phyloP scores from a whole-genome alignment of 352 stramenopile species.

The Globisporangium parvum region DNA sequence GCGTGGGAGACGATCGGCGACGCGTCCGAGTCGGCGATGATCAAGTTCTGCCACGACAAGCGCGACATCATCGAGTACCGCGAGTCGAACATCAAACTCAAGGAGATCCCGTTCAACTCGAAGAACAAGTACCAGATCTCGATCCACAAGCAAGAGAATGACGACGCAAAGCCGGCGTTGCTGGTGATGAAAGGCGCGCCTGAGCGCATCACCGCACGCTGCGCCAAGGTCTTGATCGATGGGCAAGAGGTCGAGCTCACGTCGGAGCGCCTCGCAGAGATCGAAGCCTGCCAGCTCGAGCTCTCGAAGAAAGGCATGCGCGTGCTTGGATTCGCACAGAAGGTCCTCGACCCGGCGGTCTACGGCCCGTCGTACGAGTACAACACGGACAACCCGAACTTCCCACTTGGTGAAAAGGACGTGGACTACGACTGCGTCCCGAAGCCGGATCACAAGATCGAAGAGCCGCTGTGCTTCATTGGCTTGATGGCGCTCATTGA shows the following conservation, averaged over 20 bases:
- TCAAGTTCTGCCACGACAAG: conserved; percentile 80
- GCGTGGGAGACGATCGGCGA: conserved; percentile 66
- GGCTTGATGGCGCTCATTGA: conserved; percentile 96
- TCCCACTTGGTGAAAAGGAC: conserved; percentile 77
- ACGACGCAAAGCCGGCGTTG: conserved; percentile 9
- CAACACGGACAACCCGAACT: conserved; percentile 79
- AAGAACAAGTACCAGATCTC: conserved; percentile 85
- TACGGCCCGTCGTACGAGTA: conserved; percentile 59
- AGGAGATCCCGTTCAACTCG: conserved; percentile 81
- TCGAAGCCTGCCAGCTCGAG: conserved; percentile 39
- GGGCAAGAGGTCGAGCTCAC: conserved; percentile 83
- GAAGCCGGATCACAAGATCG: conserved; percentile 63
- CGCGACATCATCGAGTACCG: conserved; percentile 25
- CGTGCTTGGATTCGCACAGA: conserved; percentile 61
- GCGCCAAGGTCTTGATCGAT: conserved; percentile 46
- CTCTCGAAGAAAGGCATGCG: conserved; percentile 70
- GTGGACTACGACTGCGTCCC: conserved; percentile 66
- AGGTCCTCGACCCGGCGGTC: conserved; percentile 38
- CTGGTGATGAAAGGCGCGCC: conserved; percentile 87
- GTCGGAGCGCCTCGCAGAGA: conserved; percentile 83
- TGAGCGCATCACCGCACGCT: conserved; percentile 83
- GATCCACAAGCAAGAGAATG: conserved; percentile 53
- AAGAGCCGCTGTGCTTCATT: conserved; percentile 86
- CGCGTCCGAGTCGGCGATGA: conserved; percentile 78
- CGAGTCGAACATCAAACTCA: conserved; percentile 26